Base-by-base conservation (phyloP, 768 basidiomycete species). In the Tricholoma sp. region DNA sequence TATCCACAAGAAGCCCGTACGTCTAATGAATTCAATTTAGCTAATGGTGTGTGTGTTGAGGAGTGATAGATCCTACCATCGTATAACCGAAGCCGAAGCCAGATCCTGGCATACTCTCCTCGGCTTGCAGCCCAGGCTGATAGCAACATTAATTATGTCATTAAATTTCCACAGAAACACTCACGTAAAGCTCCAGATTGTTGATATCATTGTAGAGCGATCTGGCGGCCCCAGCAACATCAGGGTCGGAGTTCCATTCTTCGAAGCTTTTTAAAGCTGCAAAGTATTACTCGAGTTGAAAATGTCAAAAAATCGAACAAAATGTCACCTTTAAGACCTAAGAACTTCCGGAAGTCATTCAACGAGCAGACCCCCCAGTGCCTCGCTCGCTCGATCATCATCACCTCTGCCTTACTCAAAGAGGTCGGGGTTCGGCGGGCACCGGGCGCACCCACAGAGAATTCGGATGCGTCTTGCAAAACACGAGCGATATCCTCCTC, bases 121-220 rank as follows among this genome's bases (percentile, higher is more conserved):
- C 65, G 11, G 53, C 61, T 33, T 57, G 55, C 1, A 66, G 54
- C 17, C 65, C 65, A 6, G 63, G 57, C 64, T 65, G 36, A 39
- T 20, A 32, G 4, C 24, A 24, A 24, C 24, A 24, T 24, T 24
- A 29, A 28, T 4, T 37, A 18, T 18, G 11, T 10, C 53, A 28
- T 8, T 11, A 6, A 17, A 4, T 20, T 54, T 36, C 32, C 45
- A 18, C 13, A 29, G 13, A 3, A 7, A 13, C 45, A 55, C 66
- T 53, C n/a, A 70, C 66, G 56, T 74, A 75, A 29, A 75, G 62
- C 59, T 76, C 74, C 31, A 76, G 60, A 28, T 69, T 67, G 53
- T 74, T 67, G 44, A 73, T 68, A 42, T 68, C 56, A 11, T 61
- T 60, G 52, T 76, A 76, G 39, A 74, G 56, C 47, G 62, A 52